Conservation (phyloP, 1,139 yeast genomes). For the Candida labiduridarum region DNA sequence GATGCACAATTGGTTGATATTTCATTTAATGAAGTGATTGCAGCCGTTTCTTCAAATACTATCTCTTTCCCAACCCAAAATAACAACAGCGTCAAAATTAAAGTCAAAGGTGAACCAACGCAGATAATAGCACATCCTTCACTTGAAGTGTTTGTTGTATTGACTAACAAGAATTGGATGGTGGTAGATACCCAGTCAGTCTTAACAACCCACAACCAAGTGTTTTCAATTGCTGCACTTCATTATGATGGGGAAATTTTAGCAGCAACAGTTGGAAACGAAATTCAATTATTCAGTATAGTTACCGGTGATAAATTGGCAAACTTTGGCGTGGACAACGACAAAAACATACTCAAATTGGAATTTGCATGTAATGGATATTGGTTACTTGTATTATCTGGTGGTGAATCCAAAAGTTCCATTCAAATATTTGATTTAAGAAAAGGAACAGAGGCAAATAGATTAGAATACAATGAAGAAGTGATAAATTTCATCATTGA, state of each 20-base stretch:
- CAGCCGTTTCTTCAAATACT: not conserved
- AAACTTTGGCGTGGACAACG: slow-evolving; percentile 26
- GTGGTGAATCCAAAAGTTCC: slow-evolving; percentile 15
- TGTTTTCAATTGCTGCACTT: slow-evolving; percentile 32
- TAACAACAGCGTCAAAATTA: slow-evolving; percentile 9
- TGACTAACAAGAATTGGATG: slow-evolving; percentile 7
- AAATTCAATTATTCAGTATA: slow-evolving; percentile 13
- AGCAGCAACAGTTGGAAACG: slow-evolving; percentile 44
- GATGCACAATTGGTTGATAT: not conserved
- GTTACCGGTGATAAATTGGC: slow-evolving; percentile 39
- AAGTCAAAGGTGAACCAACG: not conserved
- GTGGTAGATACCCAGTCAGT: slow-evolving; percentile 4
- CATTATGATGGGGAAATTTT: slow-evolving; percentile 71
- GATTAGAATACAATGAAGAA: slow-evolving; percentile 22
- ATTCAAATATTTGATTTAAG: slow-evolving; percentile 62
- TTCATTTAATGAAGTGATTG: slow-evolving; percentile 9
- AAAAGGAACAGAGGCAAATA: slow-evolving; percentile 38
- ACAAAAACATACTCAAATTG: slow-evolving; percentile 26
- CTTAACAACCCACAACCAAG: slow-evolving; percentile 2
- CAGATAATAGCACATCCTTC: slow-evolving; percentile 13
- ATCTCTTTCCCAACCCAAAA: slow-evolving; percentile 10
- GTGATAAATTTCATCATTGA: slow-evolving; percentile 42
- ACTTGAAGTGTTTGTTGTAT: slow-evolving; percentile 13
- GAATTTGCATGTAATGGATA: slow-evolving; percentile 71
- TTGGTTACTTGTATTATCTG: slow-evolving; percentile 50